Base-by-base conservation (phyloP, 345 rosid species). In the Isatis tinctoria region DNA sequence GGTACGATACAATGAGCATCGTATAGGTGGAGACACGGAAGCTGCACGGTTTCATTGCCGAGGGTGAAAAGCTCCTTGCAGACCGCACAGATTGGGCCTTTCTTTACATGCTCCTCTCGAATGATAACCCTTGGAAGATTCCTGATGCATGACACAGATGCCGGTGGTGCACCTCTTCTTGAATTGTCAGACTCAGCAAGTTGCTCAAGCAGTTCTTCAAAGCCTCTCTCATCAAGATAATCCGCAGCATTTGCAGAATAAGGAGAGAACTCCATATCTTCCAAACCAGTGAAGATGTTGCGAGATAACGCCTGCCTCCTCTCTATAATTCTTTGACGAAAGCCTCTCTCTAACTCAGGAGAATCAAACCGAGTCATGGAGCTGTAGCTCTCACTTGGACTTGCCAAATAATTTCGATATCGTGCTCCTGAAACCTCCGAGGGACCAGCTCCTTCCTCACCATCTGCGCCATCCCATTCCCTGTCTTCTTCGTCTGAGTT, bases 91-190 rank as follows among this genome's bases (percentile, higher is more conserved):
- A 81, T 77, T 60, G 83, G 63, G 30, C 78, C 91, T 56, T 77
- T 70, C 51, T 80, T 88, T 49, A 74, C 74, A 72, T 83, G 85
- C 41, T 88, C 87, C 78, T 82, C 74, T 8, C 53, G 74, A 47
- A 86, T 67, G 71, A 74, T 77, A 49, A 88, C 74, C 26, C 43
- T 64, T 48, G 98, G 96, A 66, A 94, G 87, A 68, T 59, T 84
- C 43, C 78, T 82, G 73, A 91, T 78, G 63, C 75, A 84, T n/a
- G 96, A 86, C 22, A 73, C 24, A 58, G 98, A 85, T 44, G 97
- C 90, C 74, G 96, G 98, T 69, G 97, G 97, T 18, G 98, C 96
- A 68, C 93, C 93, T 85, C 96, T 85, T 78, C 90, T 88, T 18
- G 91, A 83, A 58, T 63, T 83, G 74, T 87, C 96, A 71, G 87